Base-by-base conservation (phyloP, 108 stramenopile species). In the Nitzschia putrida region DNA sequence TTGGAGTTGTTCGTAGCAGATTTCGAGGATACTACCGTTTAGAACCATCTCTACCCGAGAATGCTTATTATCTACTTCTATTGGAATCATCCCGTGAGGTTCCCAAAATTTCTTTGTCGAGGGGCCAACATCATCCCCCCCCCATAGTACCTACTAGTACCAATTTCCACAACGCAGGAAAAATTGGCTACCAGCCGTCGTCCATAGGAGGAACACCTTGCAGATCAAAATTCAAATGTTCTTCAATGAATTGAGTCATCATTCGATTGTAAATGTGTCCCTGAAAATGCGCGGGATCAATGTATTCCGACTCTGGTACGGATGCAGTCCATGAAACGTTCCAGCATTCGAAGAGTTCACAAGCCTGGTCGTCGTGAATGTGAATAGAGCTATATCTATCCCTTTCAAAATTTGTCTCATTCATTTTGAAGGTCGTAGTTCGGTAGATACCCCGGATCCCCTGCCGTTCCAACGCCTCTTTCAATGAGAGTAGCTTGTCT, bases 381-480 rank as follows among this genome's bases (percentile, higher is more conserved):
- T 50, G 51, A 10, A 37, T 66, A 16, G 11, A 7, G 14, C 10
- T 50, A 41, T 43, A 8, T 12, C 21, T 18, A 44, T 20, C 41
- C 5, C 6, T 20, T 41, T 41, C 24, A 41, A 18, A 61, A 24
- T 9, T 10, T 5, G 60, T 34, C 24, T 53, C 64, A 22, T 66
- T 50, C 38, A 52, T 24, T n/a, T 50, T 37, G 24, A 57, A 55
- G 41, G 75, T 76, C 11, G 75, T 76, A 6, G 75, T 76, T 45
- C 63, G 61, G 51, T 76, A 76, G 26, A 76, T 43, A 23, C 75
- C 68, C 16, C 68, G 68, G 40, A 76, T 76, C 4, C 69, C 68
- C 64, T 53, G 51, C 14, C 47, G 18, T 23, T 59, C 56, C 53
- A 76, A 43, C 16, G 50, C 68, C 14, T 22, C 11, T 47, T 24